These are phyloP conservation scores for Cyclaneusma minus DNA, from an alignment of 2,329 filamentous ascomycete species.

Conservation along the genomic window DNA sequence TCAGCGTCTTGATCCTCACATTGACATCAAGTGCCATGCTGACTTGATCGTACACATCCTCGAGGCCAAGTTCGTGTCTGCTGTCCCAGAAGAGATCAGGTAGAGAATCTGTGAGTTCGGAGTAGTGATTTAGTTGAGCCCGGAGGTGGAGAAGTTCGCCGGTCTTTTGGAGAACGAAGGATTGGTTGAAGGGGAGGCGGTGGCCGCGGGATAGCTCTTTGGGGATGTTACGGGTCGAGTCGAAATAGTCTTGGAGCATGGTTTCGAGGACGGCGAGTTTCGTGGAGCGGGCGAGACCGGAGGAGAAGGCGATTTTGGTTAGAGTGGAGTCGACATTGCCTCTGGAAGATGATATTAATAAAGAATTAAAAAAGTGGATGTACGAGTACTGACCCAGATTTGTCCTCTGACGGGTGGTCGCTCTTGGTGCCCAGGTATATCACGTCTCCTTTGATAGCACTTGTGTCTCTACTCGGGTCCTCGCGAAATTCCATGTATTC, in stretches of 20 bases:
- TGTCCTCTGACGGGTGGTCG: conserved; percentile 28
- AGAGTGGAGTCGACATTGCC: conserved; percentile 44
- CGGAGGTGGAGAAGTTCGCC: conserved; percentile 81
- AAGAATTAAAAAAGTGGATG: conserved; percentile 1
- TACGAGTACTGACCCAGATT: neutral
- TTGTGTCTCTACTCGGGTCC: conserved; percentile 57
- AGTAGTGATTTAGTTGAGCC: conserved; percentile 91
- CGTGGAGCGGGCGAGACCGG: conserved; percentile 78
- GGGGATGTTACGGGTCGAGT: conserved; percentile 71
- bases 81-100: conserved; percentile 97
- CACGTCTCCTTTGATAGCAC: conserved; percentile 70
- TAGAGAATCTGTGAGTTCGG: conserved; percentile 84
- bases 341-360: conserved; percentile 5
- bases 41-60: conserved; percentile 90
- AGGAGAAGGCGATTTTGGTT: conserved; percentile 93
- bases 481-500: conserved; percentile 82
- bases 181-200: conserved; percentile 46
- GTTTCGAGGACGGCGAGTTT: conserved; percentile 88
- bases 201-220: conserved; percentile 56
- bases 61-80: conserved; percentile 72
- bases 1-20: conserved; percentile 77
- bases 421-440: conserved; percentile 73
- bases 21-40: conserved; percentile 82
- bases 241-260: conserved; percentile 68
- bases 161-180: conserved; percentile 82